Conservation (phyloP, 345 rosid genomes). For the Physaria fendleri region DNA sequence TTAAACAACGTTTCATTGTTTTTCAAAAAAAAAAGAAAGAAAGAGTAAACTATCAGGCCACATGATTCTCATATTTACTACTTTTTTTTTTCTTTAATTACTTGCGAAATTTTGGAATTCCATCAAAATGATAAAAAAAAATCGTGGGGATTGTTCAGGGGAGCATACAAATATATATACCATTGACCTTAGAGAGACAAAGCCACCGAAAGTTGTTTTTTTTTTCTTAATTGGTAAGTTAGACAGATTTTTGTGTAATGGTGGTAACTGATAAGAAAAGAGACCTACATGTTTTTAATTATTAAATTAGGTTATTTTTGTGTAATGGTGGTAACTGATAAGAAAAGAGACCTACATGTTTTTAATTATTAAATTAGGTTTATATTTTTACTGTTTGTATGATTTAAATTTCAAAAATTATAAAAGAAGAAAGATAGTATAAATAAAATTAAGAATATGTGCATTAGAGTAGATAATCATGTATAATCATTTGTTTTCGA, state of each 20-base stretch:
- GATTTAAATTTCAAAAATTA: background rate
- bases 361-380: background rate
- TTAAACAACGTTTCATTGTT: too few relatives aligned
- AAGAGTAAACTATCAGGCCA: too few relatives aligned
- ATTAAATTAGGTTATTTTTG: background rate
- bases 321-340: background rate
- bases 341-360: constrained; percentile 1
- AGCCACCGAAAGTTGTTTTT: constrained; percentile 19
- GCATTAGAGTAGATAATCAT: background rate
- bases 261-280: background rate
- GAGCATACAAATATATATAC: background rate
- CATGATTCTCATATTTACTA: too few relatives aligned
- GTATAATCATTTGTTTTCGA: background rate
- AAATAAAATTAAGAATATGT: background rate
- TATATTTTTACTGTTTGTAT: background rate
- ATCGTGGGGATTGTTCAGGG: background rate
- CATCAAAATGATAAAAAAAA: background rate
- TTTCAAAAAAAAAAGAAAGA: too few relatives aligned
- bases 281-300: constrained; percentile 7
- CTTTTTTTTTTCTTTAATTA: background rate
- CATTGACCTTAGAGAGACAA: background rate
- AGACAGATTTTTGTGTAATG: constrained; percentile 1
- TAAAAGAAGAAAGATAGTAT: background rate
- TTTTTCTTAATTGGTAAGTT: constrained; percentile 3
- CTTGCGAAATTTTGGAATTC: background rate